Percentiles rank a stretch among this genome's conserved stretches.
Conservation (phyloP, 805 yeast species). For the Pichia gijzeniarum region DNA sequence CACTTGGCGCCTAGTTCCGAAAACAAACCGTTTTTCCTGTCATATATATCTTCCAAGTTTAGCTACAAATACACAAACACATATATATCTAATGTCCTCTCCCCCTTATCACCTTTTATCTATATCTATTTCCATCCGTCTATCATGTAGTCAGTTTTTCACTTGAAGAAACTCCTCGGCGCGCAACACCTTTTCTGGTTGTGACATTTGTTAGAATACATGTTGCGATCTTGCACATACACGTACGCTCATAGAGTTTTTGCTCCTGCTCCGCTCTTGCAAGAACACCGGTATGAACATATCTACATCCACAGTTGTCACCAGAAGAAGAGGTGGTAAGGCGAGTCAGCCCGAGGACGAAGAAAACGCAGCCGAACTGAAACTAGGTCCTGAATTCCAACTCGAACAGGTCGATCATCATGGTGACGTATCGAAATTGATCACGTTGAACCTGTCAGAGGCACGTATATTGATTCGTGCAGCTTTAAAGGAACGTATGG, state of each 20-base stretch:
- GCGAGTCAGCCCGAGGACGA: slow-evolving; percentile 69
- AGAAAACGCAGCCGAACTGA: slow-evolving; percentile 83
- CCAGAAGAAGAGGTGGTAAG: slow-evolving; percentile 65
- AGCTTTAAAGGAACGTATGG: slow-evolving; percentile 71
- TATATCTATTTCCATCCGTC: too few relatives aligned
- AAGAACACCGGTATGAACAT: slow-evolving; percentile 55
- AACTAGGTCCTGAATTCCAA: slow-evolving; percentile 91
- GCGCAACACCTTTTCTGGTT: too few relatives aligned
- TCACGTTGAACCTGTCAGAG: slow-evolving; percentile 83
- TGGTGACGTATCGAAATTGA: slow-evolving; percentile 69
- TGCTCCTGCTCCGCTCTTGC: neutral
- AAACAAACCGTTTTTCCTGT: too few relatives aligned
- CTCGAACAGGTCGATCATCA: slow-evolving; percentile 72
- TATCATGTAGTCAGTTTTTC: too few relatives aligned
- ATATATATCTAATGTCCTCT: too few relatives aligned
- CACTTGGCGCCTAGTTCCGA: slow-evolving; percentile 12
- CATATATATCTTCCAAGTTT: neutral
- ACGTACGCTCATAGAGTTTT: too few relatives aligned
- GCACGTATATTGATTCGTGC: slow-evolving; percentile 86
- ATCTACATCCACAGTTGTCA: slow-evolving; percentile 82
- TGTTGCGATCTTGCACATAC: too few relatives aligned
- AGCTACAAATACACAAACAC: slow-evolving; percentile 1
- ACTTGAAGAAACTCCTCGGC: too few relatives aligned
- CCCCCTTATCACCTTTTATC: too few relatives aligned
- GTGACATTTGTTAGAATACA: too few relatives aligned